Conservation (phyloP, 108 stramenopile genomes). For the Skeletonema marinoi region DNA sequence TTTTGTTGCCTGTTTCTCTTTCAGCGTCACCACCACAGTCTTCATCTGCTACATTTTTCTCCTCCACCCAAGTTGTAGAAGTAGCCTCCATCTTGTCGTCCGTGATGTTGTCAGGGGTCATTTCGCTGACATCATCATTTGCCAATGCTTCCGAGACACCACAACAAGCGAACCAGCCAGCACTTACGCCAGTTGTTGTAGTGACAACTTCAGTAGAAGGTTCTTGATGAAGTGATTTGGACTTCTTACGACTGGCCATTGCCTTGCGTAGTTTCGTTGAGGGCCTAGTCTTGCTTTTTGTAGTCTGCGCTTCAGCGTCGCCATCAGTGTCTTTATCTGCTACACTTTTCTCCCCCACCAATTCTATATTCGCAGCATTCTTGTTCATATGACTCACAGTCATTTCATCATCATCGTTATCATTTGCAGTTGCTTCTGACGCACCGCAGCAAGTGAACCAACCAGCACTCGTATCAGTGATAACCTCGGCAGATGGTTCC, state of each 20-base stretch:
- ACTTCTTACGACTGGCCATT: neutral
- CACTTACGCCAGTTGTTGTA: neutral
- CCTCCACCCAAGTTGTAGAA: no score
- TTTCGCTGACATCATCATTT: neutral
- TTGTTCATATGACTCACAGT: neutral
- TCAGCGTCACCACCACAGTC: no score
- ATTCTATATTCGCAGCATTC: neutral
- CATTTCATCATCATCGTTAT: neutral
- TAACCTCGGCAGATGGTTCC: neutral
- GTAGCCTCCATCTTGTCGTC: no score
- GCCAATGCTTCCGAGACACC: neutral
- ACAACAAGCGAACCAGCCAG: neutral
- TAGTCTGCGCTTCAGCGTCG: neutral
- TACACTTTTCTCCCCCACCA: neutral
- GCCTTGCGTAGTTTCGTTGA: neutral
- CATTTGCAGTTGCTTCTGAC: neutral
- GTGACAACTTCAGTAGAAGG: neutral
- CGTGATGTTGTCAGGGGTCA: no score
- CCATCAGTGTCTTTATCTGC: no score
- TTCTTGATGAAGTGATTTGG: neutral
- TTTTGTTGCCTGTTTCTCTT: no score
- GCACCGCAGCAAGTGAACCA: neutral
- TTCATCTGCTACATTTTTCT: no score
- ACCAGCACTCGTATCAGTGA: neutral
- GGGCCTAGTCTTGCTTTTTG: neutral